phyloP scores from a whole-genome alignment of 75 land plant species.

The Sequoiadendron giganteum region DNA sequence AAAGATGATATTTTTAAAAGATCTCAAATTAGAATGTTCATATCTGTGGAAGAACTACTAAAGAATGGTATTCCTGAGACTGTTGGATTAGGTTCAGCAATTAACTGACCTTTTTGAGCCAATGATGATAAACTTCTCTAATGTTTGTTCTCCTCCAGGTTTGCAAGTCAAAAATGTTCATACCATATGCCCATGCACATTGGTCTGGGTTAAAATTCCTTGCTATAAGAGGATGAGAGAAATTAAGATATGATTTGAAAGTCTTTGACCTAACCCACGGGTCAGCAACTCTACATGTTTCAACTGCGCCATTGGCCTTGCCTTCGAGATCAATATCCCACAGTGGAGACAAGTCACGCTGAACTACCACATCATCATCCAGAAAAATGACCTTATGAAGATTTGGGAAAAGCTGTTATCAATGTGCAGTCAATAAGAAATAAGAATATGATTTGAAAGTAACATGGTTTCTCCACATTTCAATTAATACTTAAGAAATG shows the following conservation, averaged over 20 bases:
- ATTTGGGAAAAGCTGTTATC: conserved; percentile 82
- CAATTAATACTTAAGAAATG: conserved; percentile 1
- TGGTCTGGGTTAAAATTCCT: conserved; percentile 54
- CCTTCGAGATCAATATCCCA: conserved; percentile 83
- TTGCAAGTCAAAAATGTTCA: conserved; percentile 85
- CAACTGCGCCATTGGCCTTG: conserved; percentile 93
- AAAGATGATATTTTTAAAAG: not conserved
- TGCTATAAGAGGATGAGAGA: conserved; percentile 71
- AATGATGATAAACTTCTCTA: conserved; percentile 69
- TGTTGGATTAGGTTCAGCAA: not conserved
- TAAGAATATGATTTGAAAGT: not conserved
- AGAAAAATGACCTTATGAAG: conserved; percentile 83
- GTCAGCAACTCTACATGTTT: conserved; percentile 64
- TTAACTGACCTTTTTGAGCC: conserved; percentile 74
- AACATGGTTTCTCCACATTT: not conserved
- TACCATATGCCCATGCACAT: conserved; percentile 96
- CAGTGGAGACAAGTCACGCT: conserved; percentile 70
- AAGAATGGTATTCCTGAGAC: not conserved
- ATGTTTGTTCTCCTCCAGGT: conserved; percentile 89
- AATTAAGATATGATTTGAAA: conserved; percentile 68
- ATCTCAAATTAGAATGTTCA: not conserved
- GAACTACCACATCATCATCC: conserved; percentile 94
- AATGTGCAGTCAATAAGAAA: not conserved
- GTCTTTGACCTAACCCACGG: conserved; percentile 42
- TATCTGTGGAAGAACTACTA: not conserved